These are phyloP conservation scores for Eimeria maxima DNA, from an alignment of 169 alveolate genomes.

Conservation along the genomic window DNA sequence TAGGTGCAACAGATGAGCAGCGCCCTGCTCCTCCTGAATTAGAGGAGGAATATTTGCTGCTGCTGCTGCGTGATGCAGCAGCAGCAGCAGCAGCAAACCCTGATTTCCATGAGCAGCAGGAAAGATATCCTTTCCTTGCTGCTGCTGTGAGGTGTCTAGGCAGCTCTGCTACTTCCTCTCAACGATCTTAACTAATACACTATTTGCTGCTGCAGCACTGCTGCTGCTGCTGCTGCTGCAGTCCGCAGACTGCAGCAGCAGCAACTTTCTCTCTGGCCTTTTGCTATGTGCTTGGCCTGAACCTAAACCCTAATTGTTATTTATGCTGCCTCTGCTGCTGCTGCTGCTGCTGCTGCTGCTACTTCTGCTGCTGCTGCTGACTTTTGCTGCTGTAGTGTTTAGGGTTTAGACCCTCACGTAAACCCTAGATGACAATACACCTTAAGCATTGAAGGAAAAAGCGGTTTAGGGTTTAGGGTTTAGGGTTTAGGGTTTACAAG, in stretches of 20 bases:
- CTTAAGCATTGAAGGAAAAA: background rate
- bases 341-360: background rate
- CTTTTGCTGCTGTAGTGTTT: background rate
- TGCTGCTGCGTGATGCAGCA: slow-evolving; percentile 28
- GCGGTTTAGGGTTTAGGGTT: no score
- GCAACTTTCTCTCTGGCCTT: background rate
- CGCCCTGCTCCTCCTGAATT: background rate
- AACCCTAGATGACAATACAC: background rate
- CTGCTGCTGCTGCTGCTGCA: slow-evolving; percentile 47
- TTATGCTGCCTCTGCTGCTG: background rate
- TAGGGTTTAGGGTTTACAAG: no score
- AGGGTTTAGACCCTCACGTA: background rate
- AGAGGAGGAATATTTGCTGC: slow-evolving; percentile 12
- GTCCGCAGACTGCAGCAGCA: background rate
- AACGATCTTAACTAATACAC: background rate
- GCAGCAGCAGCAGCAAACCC: slow-evolving; percentile 43
- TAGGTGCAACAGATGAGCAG: background rate
- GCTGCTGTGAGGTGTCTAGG: background rate
- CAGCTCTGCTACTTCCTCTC: background rate
- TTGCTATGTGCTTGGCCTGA: background rate
- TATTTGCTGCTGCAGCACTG: slow-evolving; percentile 2
- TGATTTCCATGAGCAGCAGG: slow-evolving; percentile 5
- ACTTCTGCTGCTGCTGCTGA: background rate
- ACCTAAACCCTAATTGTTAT: background rate
- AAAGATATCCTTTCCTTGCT: slow-evolving; percentile 11